phyloP scores from a whole-genome alignment of 2,329 filamentous ascomycete species.

The Alternaria panax region DNA sequence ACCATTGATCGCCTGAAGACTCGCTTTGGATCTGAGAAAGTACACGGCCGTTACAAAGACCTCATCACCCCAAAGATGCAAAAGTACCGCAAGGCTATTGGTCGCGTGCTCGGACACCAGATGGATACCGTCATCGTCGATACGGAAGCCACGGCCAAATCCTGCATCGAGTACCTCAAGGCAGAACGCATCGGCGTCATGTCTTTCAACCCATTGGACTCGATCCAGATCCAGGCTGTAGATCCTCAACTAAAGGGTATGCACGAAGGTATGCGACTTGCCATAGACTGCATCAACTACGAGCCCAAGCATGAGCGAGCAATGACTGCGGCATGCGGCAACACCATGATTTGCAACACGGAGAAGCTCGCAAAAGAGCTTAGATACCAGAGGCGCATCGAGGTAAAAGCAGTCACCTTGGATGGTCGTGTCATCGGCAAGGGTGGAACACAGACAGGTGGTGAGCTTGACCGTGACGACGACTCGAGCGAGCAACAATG shows the following conservation, averaged over 20 bases:
- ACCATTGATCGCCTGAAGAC: slow-evolving; percentile 86
- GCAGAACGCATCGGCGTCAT: slow-evolving; percentile 86
- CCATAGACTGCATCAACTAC: slow-evolving; percentile 96
- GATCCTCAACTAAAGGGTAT: slow-evolving; percentile 92
- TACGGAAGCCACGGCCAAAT: slow-evolving; percentile 89
- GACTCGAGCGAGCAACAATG: slow-evolving; percentile 79
- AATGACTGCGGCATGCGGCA: slow-evolving; percentile 93
- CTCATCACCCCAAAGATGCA: slow-evolving; percentile 97
- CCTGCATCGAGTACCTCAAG: slow-evolving; percentile 93
- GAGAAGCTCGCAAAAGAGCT: slow-evolving; percentile 87
- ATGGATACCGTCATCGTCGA: slow-evolving; percentile 96
- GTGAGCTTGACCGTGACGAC: slow-evolving; percentile 72
- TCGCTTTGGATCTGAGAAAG: slow-evolving; percentile 77
- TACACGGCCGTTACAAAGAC: slow-evolving; percentile 87
- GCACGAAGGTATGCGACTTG: slow-evolving; percentile 80
- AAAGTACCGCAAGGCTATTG: slow-evolving; percentile 92
- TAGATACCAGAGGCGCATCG: slow-evolving; percentile 82
- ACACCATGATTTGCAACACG: slow-evolving; percentile 91
- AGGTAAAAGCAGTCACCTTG: slow-evolving; percentile 91
- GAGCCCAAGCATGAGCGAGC: slow-evolving; percentile 87
- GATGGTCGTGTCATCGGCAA: slow-evolving; percentile 98
- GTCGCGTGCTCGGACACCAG: slow-evolving; percentile 87
- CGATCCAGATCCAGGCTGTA: slow-evolving; percentile 91
- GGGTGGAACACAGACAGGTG: slow-evolving; percentile 94
- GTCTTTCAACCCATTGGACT: slow-evolving; percentile 95